Percentiles rank a stretch among this genome's conserved stretches.
Evolutionary conservation across 257 asterid genomes (phyloP).

Genomic region (Forsythia viridissima): DNA sequence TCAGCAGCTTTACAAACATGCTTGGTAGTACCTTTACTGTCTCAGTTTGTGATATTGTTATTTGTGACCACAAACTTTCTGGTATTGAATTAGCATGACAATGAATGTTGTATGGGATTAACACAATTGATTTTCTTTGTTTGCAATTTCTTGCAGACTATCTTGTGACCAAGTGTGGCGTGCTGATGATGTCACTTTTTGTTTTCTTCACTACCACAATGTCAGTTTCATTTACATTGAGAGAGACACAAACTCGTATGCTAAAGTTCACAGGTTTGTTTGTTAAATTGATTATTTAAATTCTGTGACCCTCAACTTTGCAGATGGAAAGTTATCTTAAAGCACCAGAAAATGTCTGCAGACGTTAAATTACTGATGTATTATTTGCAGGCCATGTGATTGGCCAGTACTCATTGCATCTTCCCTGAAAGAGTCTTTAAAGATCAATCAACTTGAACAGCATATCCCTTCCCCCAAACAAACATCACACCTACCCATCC

Average conservation of each 20-base stretch:
- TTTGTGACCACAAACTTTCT: constrained; percentile 19
- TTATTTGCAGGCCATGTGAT: constrained; percentile 9
- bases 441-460: constrained; percentile 11
- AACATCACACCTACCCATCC: neutral
- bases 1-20: constrained; percentile 13
- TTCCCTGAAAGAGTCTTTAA: constrained; percentile 20
- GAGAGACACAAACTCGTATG: constrained; percentile 99
- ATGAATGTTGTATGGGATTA: constrained; percentile 14
- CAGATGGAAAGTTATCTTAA: neutral
- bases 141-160: constrained; percentile 67
- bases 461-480: neutral
- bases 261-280: constrained; percentile 93
- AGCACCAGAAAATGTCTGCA: neutral
- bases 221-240: constrained; percentile 97
- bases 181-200: constrained; percentile 97
- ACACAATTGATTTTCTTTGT: constrained; percentile 19
- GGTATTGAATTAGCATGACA: neutral
- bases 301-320: constrained; percentile 12
- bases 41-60: neutral
- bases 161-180: constrained; percentile 97
- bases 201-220: constrained; percentile 99
- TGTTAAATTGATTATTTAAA: constrained; percentile 17
- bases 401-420: neutral
- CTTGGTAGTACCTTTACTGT: neutral
- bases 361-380: constrained; percentile 13